Base-by-base conservation (phyloP, 495 filamentous ascomycete species). In the Podospora conica region DNA sequence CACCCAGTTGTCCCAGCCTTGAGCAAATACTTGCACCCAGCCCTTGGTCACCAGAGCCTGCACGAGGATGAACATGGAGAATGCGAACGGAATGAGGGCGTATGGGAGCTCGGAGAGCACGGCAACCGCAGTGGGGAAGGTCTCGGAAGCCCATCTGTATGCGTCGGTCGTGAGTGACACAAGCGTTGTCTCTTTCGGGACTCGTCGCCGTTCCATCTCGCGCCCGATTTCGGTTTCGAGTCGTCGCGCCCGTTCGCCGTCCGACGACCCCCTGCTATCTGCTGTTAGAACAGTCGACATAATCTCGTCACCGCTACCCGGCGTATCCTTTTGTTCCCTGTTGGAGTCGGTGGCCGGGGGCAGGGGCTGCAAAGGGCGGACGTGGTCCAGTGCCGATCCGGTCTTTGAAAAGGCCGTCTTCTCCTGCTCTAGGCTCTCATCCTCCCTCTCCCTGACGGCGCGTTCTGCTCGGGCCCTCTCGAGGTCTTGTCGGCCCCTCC, bases 1-100 rank as follows among this genome's bases (percentile, higher is more conserved):
- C 10, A 90, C 86, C 87, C 87, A 89, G 60, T 85, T 82, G 65
- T 87, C 82, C 86, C 86, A 90, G n/a, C 87, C 87, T 65, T 86
- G 81, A 0, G 86, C 87, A 68, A 89, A 89, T 2, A 89, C 85
- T 0, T 79, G 79, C 0, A 90, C 85, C 87, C 87, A 89, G 20
- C 87, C 87, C 63, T 87, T 88, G 9, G 84, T 87, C 8, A 87
- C 86, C 28, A 90, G 75, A 0, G 81, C 86, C 68, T 90, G 86
- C 1, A 89, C 87, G 8, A 90, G 81, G 40, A 90, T 79, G 64
- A 90, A 90, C 86, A 90, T 89, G 64, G 80, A 74, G 55, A 90
- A 81, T 0, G 86, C 83, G 67, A 90, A 90, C 4, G 87, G 87
- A 0, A 90, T 77, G 2, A 89, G 80, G 0, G 85, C 81, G 48